Percentiles rank a stretch among this genome's conserved stretches.
Conservation (phyloP, 345 rosid species). For the Populus simonii region DNA sequence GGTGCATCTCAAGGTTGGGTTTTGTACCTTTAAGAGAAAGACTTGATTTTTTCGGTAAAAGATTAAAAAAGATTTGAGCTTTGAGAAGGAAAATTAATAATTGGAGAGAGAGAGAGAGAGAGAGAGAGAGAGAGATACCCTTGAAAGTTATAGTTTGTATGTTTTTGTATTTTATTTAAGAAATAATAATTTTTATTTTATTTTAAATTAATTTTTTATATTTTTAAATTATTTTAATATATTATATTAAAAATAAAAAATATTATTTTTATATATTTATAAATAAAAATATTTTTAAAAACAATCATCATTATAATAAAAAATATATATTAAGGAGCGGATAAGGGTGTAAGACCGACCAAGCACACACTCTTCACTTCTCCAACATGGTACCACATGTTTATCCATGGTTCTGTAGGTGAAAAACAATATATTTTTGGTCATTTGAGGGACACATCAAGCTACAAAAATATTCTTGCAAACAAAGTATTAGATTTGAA, state of each 20-base stretch:
- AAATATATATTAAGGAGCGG: too few species aligned
- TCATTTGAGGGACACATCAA: neutral
- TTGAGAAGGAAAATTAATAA: conserved; percentile 15
- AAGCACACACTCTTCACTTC: neutral
- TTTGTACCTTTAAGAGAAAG: conserved; percentile 1
- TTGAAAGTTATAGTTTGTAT: too few species aligned
- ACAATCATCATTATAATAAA: too few species aligned
- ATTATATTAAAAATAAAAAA: too few species aligned
- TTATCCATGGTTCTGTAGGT: neutral
- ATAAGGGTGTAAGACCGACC: neutral
- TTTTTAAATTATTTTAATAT: too few species aligned
- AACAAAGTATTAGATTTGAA: neutral
- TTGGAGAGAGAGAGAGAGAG: conserved; percentile 14
- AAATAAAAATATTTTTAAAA: too few species aligned
- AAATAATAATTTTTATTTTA: too few species aligned
- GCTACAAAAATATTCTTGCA: neutral
- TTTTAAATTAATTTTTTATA: too few species aligned
- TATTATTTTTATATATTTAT: too few species aligned
- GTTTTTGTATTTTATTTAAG: too few species aligned
- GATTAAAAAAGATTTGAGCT: neutral
- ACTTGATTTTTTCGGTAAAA: neutral
- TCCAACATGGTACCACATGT: neutral
- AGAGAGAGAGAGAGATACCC: too few species aligned
- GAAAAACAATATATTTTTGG: neutral
- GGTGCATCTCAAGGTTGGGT: conserved; percentile 22